Percentiles rank a stretch among this genome's conserved stretches.
Conservation (phyloP, 495 filamentous ascomycete species). For the Chaetomium fimeti region DNA sequence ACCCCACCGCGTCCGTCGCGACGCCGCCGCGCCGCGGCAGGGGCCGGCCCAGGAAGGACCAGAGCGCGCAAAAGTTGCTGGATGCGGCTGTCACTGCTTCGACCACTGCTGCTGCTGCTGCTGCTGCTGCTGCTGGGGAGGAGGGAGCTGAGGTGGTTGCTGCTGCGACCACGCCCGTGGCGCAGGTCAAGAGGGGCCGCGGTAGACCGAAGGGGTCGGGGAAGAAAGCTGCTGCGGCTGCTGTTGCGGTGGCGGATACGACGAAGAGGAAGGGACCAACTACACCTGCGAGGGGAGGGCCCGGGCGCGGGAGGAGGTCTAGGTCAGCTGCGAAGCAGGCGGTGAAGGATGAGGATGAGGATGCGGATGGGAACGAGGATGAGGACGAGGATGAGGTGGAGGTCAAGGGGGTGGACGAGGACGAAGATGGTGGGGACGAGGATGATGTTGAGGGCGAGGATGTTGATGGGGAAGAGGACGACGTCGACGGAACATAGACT, state of each 20-base stretch:
- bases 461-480: background rate
- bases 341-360: constrained; percentile 9
- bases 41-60: background rate
- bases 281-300: constrained; percentile 11
- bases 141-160: background rate
- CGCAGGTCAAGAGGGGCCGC: constrained; percentile 2
- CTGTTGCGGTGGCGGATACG: background rate
- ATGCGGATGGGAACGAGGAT: background rate
- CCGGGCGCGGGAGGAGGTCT: constrained; percentile 6
- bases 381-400: constrained; percentile 7
- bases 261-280: constrained; percentile 3
- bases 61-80: background rate
- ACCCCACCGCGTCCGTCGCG: constrained; percentile 7
- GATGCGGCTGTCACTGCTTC: background rate
- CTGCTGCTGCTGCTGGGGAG: background rate
- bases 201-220: constrained; percentile 11
- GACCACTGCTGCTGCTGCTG: constrained; percentile 7
- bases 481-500: no score
- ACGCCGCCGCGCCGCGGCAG: constrained; percentile 14
- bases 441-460: background rate
- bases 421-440: background rate
- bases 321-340: background rate
- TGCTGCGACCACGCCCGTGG: background rate
- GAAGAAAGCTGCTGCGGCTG: no score
- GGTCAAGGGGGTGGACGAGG: background rate